Conservation (phyloP, 1,284 basidiomycete species). For the Athelia psychrophila region DNA sequence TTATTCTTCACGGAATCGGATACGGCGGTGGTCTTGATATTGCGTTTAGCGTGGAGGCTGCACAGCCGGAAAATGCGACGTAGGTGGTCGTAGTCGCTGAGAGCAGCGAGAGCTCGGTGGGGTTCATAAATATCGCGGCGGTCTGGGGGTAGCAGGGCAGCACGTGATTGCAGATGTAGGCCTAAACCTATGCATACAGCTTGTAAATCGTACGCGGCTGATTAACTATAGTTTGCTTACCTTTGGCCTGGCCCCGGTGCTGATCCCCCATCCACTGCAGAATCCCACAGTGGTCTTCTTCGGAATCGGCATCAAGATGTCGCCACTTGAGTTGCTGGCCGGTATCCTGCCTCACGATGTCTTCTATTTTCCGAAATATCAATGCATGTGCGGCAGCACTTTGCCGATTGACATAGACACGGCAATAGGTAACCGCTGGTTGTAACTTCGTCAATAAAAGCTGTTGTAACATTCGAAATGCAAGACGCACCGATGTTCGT, state of each 20-base stretch:
- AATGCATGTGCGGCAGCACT: conserved; percentile 17
- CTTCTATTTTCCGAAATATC: conserved; percentile 19
- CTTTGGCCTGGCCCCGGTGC: conserved; percentile 27
- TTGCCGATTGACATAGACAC: conserved; percentile 18
- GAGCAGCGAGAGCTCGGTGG: conserved; percentile 7
- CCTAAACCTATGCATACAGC: too few species aligned
- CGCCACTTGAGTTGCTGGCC: conserved; percentile 17
- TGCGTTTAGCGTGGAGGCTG: conserved; percentile 14
- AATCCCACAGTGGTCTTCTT: conserved; percentile 12
- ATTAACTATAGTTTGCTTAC: too few species aligned
- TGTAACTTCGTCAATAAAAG: neutral
- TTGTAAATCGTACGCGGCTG: too few species aligned
- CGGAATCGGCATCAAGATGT: conserved; percentile 15
- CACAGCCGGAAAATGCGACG: conserved; percentile 18
- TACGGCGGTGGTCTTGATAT: conserved; percentile 13
- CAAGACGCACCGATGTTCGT: conserved; percentile 10
- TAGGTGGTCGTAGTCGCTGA: conserved; percentile 21
- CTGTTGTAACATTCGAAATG: neutral
- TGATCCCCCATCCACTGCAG: conserved; percentile 20
- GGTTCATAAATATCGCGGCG: conserved; percentile 10
- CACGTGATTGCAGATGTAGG: conserved; percentile 15
- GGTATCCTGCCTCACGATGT: conserved; percentile 20
- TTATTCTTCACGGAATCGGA: conserved; percentile 9
- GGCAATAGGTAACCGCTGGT: conserved; percentile 18
- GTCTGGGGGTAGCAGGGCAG: conserved; percentile 7